Evolutionary conservation across 192 early-diverging fungal species (phyloP), one percentile per base, ranked within the genome.

Genomic region (Coemansia sp.): DNA sequence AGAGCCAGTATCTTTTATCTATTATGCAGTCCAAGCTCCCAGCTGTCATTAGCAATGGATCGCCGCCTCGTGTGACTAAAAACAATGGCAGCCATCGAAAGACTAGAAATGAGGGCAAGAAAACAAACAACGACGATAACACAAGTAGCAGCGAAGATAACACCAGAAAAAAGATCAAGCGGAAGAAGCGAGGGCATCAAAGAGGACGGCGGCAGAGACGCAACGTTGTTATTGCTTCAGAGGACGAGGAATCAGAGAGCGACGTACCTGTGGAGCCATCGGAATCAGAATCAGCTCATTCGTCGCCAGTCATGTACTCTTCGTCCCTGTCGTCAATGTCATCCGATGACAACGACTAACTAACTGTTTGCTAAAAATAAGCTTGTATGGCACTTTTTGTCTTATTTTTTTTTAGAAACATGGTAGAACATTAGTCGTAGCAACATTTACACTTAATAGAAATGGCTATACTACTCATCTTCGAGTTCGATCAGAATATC

Each of bases 401-500:
- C n/a, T n/a, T n/a, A n/a, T n/a, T n/a, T n/a, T n/a, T n/a, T n/a
- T n/a, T 18, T 58, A 58, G 26, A 4, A 40, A 3, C 16, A 15
- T 7, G 39, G 39, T 40, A 13, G 39, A n/a, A n/a, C n/a, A n/a
- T n/a, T n/a, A n/a, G n/a, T n/a, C n/a, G n/a, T n/a, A n/a, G n/a
- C n/a, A n/a, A n/a, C n/a, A n/a, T n/a, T n/a, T n/a, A n/a, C n/a
- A n/a, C n/a, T n/a, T 13, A 7, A 39, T 39, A 13, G 37, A 39
- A 40, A 15, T 20, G n/a, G 7, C 7, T 7, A 0, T 35, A 29
- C 51, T 28, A 33, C 29, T 65, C 55, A 31, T 80, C 75, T 28
- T 84, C 84, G 37, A 92, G 87, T 79, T 91, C 90, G 53, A 92
- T 86, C 51, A 92, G 74, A 7, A 91, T 58, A 69, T 92, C 91